Base-by-base conservation (phyloP, 1,139 yeast genomes). In the Pneumocystis oryctolagi region DNA sequence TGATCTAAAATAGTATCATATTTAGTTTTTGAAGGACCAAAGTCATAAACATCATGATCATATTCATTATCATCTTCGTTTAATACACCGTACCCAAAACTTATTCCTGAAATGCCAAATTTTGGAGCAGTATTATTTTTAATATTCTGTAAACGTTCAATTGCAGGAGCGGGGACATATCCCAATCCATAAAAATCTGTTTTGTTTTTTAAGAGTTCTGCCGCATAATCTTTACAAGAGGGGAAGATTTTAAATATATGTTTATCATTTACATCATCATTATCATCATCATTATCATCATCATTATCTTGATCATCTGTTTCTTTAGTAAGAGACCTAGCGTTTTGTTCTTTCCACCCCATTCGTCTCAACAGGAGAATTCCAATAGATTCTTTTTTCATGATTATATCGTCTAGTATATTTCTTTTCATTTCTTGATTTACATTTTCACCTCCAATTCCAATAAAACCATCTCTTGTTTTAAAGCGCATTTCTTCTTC, bases 331-430 rank as follows among this genome's bases (percentile, higher is more conserved):
- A 47, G 61, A 47, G 61, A 69, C 1, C 72, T 71, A 35, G 70
- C 65, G 5, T 70, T 71, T 58, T 67, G 68, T 25, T 65, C 67
- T n/a, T 65, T 66, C 72, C 73, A 71, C 3, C 73, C 73, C 69
- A 70, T 67, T 8, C 53, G 20, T 42, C 20, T 59, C 62, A 62
- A 70, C 64, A 8, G 70, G 64, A 42, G 62, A 62, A 56, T 66
- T 65, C 16, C 71, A 70, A 20, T 35, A 9, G 31, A 62, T 62
- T 16, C 61, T 63, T n/a, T 62, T 58, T 32, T 42, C 30, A 60
- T 59, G 2, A 39, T n/a, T n/a, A 28, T 14, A 31, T 39, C 37
- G 9, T 58, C 37, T 47, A 47, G 25, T 47, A 47, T 47, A 25
- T 31, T 25, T 6, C 55, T 20, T 18, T 47, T 47, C 25, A 25